Base-by-base conservation (phyloP, 495 filamentous ascomycete species). In the Penicillium canescens region DNA sequence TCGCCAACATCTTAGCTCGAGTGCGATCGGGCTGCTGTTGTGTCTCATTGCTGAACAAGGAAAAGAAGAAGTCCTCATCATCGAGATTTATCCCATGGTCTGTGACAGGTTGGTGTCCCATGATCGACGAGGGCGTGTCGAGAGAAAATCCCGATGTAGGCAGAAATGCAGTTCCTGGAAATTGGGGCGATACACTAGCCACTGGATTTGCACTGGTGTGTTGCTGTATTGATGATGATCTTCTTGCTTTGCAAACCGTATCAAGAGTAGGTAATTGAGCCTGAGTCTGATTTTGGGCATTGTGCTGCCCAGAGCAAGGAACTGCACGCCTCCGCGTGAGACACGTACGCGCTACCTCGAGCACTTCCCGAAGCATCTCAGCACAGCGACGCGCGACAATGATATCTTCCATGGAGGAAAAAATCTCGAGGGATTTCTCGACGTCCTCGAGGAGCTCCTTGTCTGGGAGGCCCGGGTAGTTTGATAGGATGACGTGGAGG, bases 331-430 rank as follows among this genome's bases (percentile, higher is more conserved):
- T 54, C 2, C 63, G 54, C 3, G 43, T 31, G 1, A 62, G 50
- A 55, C 56, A 66, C 3, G 55, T 40, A 3, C 63, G 57, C 10
- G 63, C 57, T 6, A 66, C 60, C 7, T 63, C 57, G 4, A 61
- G 52, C 0, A 64, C 64, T 36, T 64, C 60, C 3, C 57, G 50
- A 13, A 64, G 59, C 61, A 67, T 67, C 34, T 67, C 57, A 3
- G 59, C 56, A 23, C 65, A 68, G 24, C 61, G 61, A 1, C 61
- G 56, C 11, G 61, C 65, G 14, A 68, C 65, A 20, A 68, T 46
- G 12, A 68, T 62, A 46, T 68, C 54, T 13, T 55, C 51, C 65
- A 63, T 68, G 2, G 65, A 62, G 18, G 61, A 50, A 50, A 68
- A 68, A 18, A 65, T 62, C 16, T 68, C 54, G 0, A 68, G 56